Evolutionary conservation across 108 stramenopile species (phyloP).

Genomic region (Cyclotella baltica): DNA sequence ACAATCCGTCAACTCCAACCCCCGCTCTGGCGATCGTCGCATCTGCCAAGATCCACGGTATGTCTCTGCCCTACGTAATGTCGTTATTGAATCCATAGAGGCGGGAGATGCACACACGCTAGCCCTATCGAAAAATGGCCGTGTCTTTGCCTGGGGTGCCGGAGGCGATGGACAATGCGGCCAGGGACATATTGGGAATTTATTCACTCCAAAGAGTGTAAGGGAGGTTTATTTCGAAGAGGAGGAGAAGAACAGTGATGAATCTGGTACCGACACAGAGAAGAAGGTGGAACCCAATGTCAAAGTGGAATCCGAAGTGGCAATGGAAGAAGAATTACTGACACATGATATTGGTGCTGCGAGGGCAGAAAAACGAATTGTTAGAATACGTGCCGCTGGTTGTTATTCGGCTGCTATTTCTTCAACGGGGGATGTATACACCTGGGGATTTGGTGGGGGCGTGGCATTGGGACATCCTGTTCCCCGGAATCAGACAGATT

Average conservation of each 20-base stretch:
- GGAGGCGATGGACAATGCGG: conserved; percentile 96
- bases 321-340: conserved; percentile 50
- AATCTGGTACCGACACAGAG: not conserved
- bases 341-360: conserved; percentile 27
- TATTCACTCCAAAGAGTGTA: conserved; percentile 47
- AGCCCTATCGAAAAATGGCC: conserved; percentile 83
- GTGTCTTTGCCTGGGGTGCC: conserved; percentile 92
- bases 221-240: conserved; percentile 56
- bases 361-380: conserved; percentile 43
- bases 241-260: conserved; percentile 2
- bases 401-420: conserved; percentile 79
- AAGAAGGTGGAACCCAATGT: conserved; percentile 18
- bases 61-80: conserved; percentile 70
- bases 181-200: conserved; percentile 68
- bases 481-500: conserved; percentile 33
- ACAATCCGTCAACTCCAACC: conserved; percentile 46
- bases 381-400: conserved; percentile 70
- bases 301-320: conserved; percentile 42
- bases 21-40: conserved; percentile 51
- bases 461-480: conserved; percentile 71
- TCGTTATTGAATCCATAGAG: conserved; percentile 70
- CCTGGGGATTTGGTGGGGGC: conserved; percentile 87
- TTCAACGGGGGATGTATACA: conserved; percentile 75
- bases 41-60: conserved; percentile 59
- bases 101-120: conserved; percentile 96